These are phyloP conservation scores for Aspergillus hortae DNA, from an alignment of 2,329 filamentous ascomycete genomes.

Conservation along the genomic window DNA sequence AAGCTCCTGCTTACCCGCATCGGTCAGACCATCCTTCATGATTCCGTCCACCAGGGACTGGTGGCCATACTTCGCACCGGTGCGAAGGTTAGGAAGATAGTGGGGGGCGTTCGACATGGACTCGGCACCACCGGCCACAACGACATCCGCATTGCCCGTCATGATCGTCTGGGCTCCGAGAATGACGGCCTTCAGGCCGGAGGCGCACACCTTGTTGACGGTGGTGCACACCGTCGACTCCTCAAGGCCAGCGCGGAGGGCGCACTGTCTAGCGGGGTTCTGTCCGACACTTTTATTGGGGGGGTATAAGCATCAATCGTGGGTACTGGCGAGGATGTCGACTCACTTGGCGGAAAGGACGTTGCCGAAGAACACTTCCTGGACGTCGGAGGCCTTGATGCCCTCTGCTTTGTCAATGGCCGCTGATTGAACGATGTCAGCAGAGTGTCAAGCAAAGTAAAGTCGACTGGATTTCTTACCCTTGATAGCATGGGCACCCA, in stretches of 20 bases:
- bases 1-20: constrained; percentile 87
- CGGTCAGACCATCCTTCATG: constrained; percentile 89
- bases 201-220: constrained; percentile 99
- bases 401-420: constrained; percentile 82
- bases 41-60: constrained; percentile 85
- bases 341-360: constrained; percentile 90
- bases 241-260: constrained; percentile 79
- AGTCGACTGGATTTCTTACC: constrained; percentile 51
- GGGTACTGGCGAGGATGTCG: neutral
- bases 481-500: constrained; percentile 91
- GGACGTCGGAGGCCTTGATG: constrained; percentile 82
- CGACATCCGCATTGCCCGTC: constrained; percentile 85
- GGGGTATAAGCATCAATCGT: constrained; percentile 1
- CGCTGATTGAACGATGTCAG: constrained; percentile 40
- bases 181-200: constrained; percentile 88
- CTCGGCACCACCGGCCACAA: constrained; percentile 92
- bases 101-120: constrained; percentile 98
- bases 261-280: constrained; percentile 92
- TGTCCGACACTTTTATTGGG: constrained; percentile 70
- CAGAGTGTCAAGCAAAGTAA: neutral
- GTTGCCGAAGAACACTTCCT: constrained; percentile 98
- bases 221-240: constrained; percentile 81
- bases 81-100: constrained; percentile 85
- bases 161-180: constrained; percentile 96
- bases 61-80: constrained; percentile 90